A percentile compares a stretch with the other conserved stretches of the same genome.
Evolutionary conservation across 768 basidiomycete genomes (phyloP).

Genomic region (Tephrocybe sp.): DNA sequence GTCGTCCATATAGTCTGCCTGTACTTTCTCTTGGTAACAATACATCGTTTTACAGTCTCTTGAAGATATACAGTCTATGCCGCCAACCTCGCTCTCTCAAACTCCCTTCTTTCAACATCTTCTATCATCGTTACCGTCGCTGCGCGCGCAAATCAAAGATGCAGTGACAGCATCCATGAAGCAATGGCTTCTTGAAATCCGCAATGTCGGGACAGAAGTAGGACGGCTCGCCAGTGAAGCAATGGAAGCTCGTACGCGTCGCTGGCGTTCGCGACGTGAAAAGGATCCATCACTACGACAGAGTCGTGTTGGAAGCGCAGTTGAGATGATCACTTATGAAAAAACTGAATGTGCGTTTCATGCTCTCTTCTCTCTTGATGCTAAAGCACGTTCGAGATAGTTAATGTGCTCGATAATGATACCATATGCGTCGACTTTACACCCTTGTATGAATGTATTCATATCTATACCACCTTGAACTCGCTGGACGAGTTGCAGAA

Average conservation of each 20-base stretch:
- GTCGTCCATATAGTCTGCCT: constrained; percentile 40
- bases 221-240: constrained; percentile 85
- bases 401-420: constrained; percentile 90
- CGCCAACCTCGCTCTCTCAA: constrained; percentile 83
- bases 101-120: constrained; percentile 93
- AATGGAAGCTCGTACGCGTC: constrained; percentile 79
- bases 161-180: constrained; percentile 94
- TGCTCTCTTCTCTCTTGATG: background rate
- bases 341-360: constrained; percentile 82
- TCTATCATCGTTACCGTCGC: constrained; percentile 85
- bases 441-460: constrained; percentile 94
- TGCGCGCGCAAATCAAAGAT: constrained; percentile 86
- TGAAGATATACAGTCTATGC: constrained; percentile 91
- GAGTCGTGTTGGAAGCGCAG: constrained; percentile 85
- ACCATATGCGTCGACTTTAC: constrained; percentile 88
- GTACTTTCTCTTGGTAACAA: constrained; percentile 30
- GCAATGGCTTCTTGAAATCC: constrained; percentile 93
- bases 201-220: constrained; percentile 83
- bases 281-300: constrained; percentile 76
- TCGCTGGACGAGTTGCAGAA: constrained; percentile 86
- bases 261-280: constrained; percentile 83
- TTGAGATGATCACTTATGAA: constrained; percentile 90
- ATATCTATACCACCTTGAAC: constrained; percentile 90
- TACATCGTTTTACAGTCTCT: constrained; percentile 62
- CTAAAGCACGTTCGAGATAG: constrained; percentile 37